Conservation (phyloP, 495 filamentous ascomycete species). For the Cercophora sp. region DNA sequence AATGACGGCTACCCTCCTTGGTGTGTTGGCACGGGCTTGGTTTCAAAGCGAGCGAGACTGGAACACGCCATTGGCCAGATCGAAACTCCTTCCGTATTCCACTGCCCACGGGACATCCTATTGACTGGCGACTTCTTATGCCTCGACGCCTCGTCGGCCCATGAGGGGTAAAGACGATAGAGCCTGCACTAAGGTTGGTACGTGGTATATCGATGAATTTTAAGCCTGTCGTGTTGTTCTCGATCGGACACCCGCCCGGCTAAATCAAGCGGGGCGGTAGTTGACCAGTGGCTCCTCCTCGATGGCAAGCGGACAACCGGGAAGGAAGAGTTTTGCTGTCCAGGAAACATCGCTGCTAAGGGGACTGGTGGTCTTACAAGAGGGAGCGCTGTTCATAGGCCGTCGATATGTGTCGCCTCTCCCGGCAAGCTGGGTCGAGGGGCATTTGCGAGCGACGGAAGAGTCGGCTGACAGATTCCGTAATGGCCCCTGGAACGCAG, state of each 20-base stretch:
- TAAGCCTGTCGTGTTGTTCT: not conserved
- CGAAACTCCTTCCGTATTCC: constrained; percentile 5
- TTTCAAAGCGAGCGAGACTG: constrained; percentile 18
- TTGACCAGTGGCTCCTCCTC: not conserved
- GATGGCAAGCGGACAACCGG: not conserved
- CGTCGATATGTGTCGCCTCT: not conserved
- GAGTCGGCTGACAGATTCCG: constrained; percentile 1
- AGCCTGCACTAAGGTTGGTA: constrained; percentile 11
- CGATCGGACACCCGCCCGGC: constrained; percentile 17
- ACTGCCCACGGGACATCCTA: not conserved
- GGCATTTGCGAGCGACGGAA: not conserved
- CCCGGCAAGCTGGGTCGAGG: not conserved
- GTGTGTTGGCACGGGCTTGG: constrained; percentile 26
- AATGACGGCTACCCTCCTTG: constrained; percentile 26
- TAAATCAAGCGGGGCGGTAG: constrained; percentile 3
- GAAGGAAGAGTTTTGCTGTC: not conserved
- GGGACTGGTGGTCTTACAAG: no score
- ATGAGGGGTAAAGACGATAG: constrained; percentile 14
- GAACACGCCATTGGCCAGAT: constrained; percentile 19
- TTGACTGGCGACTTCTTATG: constrained; percentile 2
- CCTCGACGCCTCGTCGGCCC: not conserved
- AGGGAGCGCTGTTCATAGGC: no score
- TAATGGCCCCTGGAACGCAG: constrained; percentile 6
- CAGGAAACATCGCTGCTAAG: no score
- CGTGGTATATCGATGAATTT: constrained; percentile 8